Percentiles rank a stretch among this genome's conserved stretches.
These are phyloP conservation scores for Phalaenopsis hybrid DNA, from an alignment of 116 monocot species.

Conservation along the genomic window DNA sequence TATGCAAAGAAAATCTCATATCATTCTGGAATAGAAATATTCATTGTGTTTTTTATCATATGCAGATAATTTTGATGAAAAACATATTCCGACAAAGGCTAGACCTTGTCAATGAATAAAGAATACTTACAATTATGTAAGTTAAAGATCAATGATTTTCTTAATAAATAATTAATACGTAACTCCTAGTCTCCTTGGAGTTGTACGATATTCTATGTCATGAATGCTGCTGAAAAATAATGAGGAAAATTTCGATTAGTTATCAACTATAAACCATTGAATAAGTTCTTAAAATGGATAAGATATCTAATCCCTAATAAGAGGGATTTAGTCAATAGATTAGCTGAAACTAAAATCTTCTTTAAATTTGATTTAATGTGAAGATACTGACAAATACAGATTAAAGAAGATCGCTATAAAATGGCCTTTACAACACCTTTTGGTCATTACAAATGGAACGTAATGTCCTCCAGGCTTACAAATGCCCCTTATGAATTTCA, in stretches of 20 bases:
- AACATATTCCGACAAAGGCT: not conserved
- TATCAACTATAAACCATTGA: constrained; percentile 3
- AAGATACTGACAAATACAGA: not conserved
- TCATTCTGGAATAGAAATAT: not conserved
- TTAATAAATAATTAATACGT: not conserved
- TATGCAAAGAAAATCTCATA: not conserved
- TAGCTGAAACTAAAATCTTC: not conserved
- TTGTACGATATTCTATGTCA: constrained; percentile 2
- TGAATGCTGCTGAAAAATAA: not conserved
- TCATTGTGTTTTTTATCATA: not conserved
- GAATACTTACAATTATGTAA: constrained; percentile 6
- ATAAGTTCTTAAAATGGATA: not conserved
- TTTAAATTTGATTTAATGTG: constrained; percentile 8
- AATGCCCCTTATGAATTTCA: not conserved
- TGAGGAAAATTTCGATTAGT: not conserved
- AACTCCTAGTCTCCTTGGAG: constrained; percentile 5
- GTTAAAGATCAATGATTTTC: not conserved
- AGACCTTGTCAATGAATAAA: constrained; percentile 5
- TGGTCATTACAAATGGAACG: constrained; percentile 5
- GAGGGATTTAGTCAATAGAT: not conserved
- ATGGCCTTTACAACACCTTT: not conserved
- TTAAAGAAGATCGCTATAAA: constrained; percentile 11
- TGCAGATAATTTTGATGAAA: constrained; percentile 1
- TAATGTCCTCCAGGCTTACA: not conserved
- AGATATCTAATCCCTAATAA: not conserved